Evolutionary conservation across 495 filamentous ascomycete species (phyloP), one percentile per base, ranked within the genome.

Genomic region (Pseudotulostoma volvatum): DNA sequence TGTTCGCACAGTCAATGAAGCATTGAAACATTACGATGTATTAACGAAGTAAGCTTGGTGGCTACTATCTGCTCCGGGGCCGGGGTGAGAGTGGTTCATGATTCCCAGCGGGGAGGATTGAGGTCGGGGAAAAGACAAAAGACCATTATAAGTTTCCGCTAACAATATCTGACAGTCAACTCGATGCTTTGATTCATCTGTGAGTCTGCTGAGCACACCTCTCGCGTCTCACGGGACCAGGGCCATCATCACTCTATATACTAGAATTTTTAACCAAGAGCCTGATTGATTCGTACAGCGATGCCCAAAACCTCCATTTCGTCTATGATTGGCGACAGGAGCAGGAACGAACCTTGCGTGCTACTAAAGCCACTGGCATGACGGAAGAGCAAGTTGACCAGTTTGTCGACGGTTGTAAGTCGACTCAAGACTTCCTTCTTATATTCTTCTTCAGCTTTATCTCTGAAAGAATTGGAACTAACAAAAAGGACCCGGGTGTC

Each of bases 251-350:
- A 15, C 28, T 3, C n/a, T 36, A 34, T 36, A 45, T 20, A 46
- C 9, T 19, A 13, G 5, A 2, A 3, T 14, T n/a, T 13, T n/a
- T n/a, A n/a, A n/a, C n/a, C n/a, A n/a, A n/a, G n/a, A n/a, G n/a
- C n/a, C n/a, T n/a, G n/a, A n/a, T n/a, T n/a, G n/a, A n/a, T n/a
- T n/a, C n/a, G n/a, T 36, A 25, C 31, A 77, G 72, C 43, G 88
- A 96, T 51, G 81, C 88, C 8, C 68, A 81, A 51, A 61, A 92
- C 41, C 67, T 66, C 11, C 63, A 66, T 39, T 92, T 67, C 48
- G 88, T 94, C 30, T 96, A 94, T 52, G 74, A 73, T 42, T 95
- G 88, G 88, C 76, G 88, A 13, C 57, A 74, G 39, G 64, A 96
- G 53, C 84, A 92, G 53, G 88, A 96, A 56, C 66, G 63, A 17